These are phyloP conservation scores for Crithidia brevicula DNA, from an alignment of 208 protist genomes.

Conservation along the genomic window DNA sequence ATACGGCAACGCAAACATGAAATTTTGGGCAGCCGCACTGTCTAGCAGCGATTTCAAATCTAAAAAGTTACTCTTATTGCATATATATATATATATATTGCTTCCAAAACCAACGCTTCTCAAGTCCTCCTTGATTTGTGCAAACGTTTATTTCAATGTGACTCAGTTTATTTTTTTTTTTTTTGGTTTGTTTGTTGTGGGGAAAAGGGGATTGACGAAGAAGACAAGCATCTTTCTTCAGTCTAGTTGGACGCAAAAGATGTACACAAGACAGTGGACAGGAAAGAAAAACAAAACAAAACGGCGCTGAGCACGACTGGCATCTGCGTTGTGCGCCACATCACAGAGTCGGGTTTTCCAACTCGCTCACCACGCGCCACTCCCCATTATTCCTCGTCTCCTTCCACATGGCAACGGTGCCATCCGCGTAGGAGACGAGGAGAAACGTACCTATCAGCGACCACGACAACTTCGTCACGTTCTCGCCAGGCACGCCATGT, in stretches of 20 bases:
- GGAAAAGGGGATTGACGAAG: no score
- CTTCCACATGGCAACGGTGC: conserved; percentile 77
- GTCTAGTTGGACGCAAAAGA: not conserved
- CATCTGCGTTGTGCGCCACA: not conserved
- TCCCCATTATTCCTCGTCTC: conserved; percentile 53
- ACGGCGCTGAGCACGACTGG: not conserved
- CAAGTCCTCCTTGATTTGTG: no score
- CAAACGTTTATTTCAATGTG: no score
- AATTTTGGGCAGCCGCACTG: no score
- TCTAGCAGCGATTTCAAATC: not conserved
- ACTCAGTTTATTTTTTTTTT: no score
- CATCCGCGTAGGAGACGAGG: conserved; percentile 78
- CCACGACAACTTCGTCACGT: conserved; percentile 84
- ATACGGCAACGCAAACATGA: no score
- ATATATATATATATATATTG: no score
- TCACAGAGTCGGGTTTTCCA: conserved; percentile 37
- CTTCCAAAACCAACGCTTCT: no score
- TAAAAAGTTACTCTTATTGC: no score
- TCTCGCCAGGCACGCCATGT: conserved; percentile 33
- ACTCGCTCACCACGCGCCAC: conserved; percentile 70
- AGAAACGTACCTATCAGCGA: conserved; percentile 83
- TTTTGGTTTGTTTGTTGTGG: no score
- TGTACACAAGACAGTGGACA: not conserved
- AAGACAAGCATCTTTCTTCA: no score
- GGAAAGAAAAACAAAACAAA: conserved; percentile 6